Base-by-base conservation (phyloP, 2,329 filamentous ascomycete genomes). In the Ceratocystis diversiconidia region DNA sequence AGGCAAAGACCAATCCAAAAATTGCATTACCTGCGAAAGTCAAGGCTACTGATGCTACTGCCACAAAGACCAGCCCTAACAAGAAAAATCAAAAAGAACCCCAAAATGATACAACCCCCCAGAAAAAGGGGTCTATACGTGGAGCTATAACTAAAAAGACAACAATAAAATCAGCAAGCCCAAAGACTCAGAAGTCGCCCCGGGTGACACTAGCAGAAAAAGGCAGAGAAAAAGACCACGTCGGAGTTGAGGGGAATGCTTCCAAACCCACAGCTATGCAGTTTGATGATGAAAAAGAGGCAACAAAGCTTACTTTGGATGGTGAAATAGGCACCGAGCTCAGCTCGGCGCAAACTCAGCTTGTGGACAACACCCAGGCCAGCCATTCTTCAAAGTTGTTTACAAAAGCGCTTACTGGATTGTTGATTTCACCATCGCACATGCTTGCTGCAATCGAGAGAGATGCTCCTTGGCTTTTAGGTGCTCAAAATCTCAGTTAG, bases 381-480 rank as follows among this genome's bases (percentile, higher is more conserved):
- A 17, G 41, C 3, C 61, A 41, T 32, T 62, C 61, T 19, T 46
- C 61, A 15, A 25, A 57, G 17, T 36, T 57, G 48, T 22, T 64
- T n/a, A n/a, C 25, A 52, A 52, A 48, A n/a, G 55, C 52, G 4
- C 22, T 65, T 30, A 50, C 63, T 17, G 55, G 55, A 10, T 36
- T 65, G 3, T 50, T 65, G 1, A 19, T 48, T 7, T 46, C 25
- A 5, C 63, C 63, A 10, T n/a, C 25, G 3, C 10, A 46, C 32
- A 61, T 65, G 63, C 19, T 65, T 48, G n/a, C 55, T 10, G 55
- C 63, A 17, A 65, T 65, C 15, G 63, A 65, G 61, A 60, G 25
- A 44, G 43, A 61, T 10, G 63, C 63, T 28, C 50, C 63, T 15
- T 65, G 63, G 63, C 28, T 65, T 32, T 59, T 65, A 36, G 63